Base-by-base conservation (phyloP, 495 filamentous ascomycete species). In the Tuber borchii region DNA sequence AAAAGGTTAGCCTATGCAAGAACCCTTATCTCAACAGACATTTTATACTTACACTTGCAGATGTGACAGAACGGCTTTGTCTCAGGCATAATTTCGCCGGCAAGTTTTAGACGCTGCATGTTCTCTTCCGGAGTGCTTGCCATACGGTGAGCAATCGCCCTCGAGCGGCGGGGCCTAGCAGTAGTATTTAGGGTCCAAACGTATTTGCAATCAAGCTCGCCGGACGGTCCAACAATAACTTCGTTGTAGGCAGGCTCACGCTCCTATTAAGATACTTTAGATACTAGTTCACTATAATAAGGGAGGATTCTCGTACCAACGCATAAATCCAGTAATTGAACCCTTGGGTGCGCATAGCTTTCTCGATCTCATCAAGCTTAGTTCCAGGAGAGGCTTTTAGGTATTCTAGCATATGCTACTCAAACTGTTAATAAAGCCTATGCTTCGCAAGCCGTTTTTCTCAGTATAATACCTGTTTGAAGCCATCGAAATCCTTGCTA, bases 171-270 rank as follows among this genome's bases (percentile, higher is more conserved):
- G 0, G 93, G 89, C 78, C 91, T 91, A 34, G 85, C 79, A 51
- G 85, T 86, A 80, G 89, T 90, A 76, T 89, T 90, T 80, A 92
- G 92, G 0, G 88, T 88, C 76, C 97, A 89, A 19, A 88, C 86
- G 81, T 92, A 97, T 79, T 91, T 91, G 82, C 90, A 89, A 80
- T 92, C 88, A 2, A 90, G 82, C 74, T 93, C 90, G 34, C 95
- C 95, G 78, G 97, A 91, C 14, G 97, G 87, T 76, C 95, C 90
- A 84, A 97, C 93, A 76, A 92, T 88, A 74, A 89, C 94, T 77
- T 91, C 87, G 7, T 90, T 90, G 22, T 86, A 80, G 0, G 86
- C 83, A 10, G 91, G 75, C 48, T 89, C 86, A 19, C 87, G 85
- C 75, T 90, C 87, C 88, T 93, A 46, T 37, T 51, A 56, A 75